phyloP scores from a whole-genome alignment of 1,284 basidiomycete genomes.

The Trametes hirsuta region DNA sequence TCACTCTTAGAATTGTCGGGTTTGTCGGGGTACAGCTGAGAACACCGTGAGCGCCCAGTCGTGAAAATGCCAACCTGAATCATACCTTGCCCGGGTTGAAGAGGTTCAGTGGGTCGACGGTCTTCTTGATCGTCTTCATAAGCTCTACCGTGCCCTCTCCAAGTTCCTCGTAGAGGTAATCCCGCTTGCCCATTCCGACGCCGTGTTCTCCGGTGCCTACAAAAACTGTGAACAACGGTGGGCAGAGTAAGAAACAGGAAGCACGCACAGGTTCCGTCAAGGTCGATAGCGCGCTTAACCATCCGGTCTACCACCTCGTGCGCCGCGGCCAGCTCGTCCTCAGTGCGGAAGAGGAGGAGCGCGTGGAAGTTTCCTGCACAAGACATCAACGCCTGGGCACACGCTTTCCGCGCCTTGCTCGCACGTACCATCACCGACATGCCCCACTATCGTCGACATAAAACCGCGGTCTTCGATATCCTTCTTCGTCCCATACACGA shows the following conservation, averaged over 20 bases:
- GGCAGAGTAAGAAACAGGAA: not conserved
- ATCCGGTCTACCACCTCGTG: constrained; percentile 64
- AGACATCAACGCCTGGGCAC: not conserved
- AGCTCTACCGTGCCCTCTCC: constrained; percentile 77
- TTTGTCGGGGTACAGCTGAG: no score
- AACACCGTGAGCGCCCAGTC: no score
- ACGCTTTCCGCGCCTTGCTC: constrained; percentile 24
- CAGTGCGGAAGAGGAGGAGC: constrained; percentile 62
- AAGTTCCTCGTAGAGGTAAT: constrained; percentile 76
- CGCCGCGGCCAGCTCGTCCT: constrained; percentile 58
- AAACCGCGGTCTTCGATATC: constrained; percentile 68
- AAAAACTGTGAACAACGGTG: not conserved
- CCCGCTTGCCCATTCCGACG: constrained; percentile 84
- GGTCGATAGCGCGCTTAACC: constrained; percentile 70
- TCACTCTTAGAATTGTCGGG: no score
- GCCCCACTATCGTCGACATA: constrained; percentile 71
- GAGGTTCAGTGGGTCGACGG: constrained; percentile 76
- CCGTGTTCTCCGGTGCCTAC: constrained; percentile 85
- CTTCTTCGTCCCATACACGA: constrained; percentile 77
- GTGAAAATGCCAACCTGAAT: no score
- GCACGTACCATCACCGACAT: constrained; percentile 82
- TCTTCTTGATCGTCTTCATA: constrained; percentile 33
- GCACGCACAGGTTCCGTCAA: constrained; percentile 76
- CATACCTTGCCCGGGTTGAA: constrained; percentile 86
- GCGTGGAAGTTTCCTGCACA: constrained; percentile 57